Evolutionary conservation across 2,329 filamentous ascomycete genomes (phyloP), one percentile per base, ranked within the genome.

Genomic region (Endothia cerciana): DNA sequence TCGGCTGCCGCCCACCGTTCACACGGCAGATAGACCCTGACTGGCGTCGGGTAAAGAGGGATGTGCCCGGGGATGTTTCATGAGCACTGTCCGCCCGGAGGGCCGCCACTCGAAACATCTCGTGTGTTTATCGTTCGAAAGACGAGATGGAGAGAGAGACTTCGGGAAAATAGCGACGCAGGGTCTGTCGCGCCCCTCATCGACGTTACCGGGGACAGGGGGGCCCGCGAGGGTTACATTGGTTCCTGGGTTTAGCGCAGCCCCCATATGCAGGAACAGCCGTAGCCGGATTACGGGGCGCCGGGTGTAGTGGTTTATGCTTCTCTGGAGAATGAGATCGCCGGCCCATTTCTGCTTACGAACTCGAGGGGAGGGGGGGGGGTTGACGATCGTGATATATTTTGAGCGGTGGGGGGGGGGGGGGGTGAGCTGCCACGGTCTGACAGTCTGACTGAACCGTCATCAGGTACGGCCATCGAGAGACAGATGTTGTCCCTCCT

Each of bases 201-300:
- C n/a, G n/a, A n/a, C n/a, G n/a, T 17, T 8, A 38, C 53, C 53
- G 11, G 19, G 53, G 22, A 28, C 30, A 28, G 53, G 53, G 30
- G n/a, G n/a, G n/a, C n/a, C n/a, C 33, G 5, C 6, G n/a, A 43
- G 30, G 60, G 60, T 62, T 51, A 30, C 47, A 51, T 62, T 62
- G 11, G 58, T 60, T 33, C 41, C 58, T 47, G 41, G 38, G 25
- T 60, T 60, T 60, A 60, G 58, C 58, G 58, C n/a, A 41, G 41
- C 40, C 58, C 40, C 41, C 25, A 60, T 36, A 60, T 60, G 58
- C 58, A 60, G 58, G 60, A 51, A 62, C 60, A n/a, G n/a, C n/a
- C n/a, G n/a, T n/a, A n/a, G n/a, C n/a, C n/a, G n/a, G n/a, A n/a
- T n/a, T 7, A 45, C 41, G 41, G 45, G 45, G 45, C 45, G 30